phyloP scores from a whole-genome alignment of 805 yeast species.

The Kazachstania psychrophila region DNA sequence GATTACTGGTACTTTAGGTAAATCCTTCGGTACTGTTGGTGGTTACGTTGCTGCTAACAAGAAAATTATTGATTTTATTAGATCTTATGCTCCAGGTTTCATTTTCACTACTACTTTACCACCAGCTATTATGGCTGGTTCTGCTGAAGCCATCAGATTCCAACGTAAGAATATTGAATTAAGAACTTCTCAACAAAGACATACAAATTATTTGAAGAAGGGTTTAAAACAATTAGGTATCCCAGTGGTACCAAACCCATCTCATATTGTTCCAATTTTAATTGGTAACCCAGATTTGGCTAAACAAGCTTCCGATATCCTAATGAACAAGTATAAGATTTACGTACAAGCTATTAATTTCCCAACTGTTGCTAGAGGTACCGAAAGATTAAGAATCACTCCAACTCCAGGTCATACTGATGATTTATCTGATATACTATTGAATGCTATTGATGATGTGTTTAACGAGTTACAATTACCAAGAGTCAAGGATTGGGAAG shows the following conservation, averaged over 20 bases:
- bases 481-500: slow-evolving; percentile 69
- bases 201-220: slow-evolving; percentile 76
- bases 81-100: slow-evolving; percentile 95
- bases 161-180: slow-evolving; percentile 70
- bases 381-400: slow-evolving; percentile 94
- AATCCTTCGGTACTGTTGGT: slow-evolving; percentile 94
- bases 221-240: slow-evolving; percentile 62
- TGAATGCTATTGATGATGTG: slow-evolving; percentile 71
- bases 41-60: slow-evolving; percentile 92
- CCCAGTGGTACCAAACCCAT: slow-evolving; percentile 95
- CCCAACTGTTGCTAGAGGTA: slow-evolving; percentile 95
- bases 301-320: slow-evolving; percentile 79
- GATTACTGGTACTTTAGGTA: slow-evolving; percentile 96
- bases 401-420: slow-evolving; percentile 95
- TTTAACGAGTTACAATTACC: slow-evolving; percentile 67
- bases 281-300: slow-evolving; percentile 93
- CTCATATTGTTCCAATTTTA: slow-evolving; percentile 92
- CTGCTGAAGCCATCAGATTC: slow-evolving; percentile 75
- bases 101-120: slow-evolving; percentile 95
- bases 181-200: slow-evolving; percentile 75
- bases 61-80: slow-evolving; percentile 82
- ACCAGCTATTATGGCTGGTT: slow-evolving; percentile 97
- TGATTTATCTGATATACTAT: slow-evolving; percentile 64
- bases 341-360: slow-evolving; percentile 97
- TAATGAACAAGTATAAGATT: slow-evolving; percentile 74